phyloP scores from a whole-genome alignment of 176 grass and related monocot species.

The Zoysia japonica region DNA sequence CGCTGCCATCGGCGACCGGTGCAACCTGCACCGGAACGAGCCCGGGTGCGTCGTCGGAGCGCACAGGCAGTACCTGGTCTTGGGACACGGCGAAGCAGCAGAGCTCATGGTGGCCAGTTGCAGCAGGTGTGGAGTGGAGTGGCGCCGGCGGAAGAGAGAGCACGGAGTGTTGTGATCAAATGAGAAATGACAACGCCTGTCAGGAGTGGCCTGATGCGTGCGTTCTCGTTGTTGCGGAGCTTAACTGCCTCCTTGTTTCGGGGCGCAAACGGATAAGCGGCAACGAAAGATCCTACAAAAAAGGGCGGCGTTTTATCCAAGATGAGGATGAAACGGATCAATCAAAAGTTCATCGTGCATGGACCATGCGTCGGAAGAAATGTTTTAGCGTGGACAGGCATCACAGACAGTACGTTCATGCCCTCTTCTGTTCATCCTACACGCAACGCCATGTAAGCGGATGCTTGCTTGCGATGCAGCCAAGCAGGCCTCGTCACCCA shows the following conservation, averaged over 20 bases:
- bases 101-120: slow-evolving; percentile 2
- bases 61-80: slow-evolving; percentile 61
- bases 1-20: slow-evolving; percentile 24
- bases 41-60: slow-evolving; percentile 72
- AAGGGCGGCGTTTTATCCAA: slow-evolving; percentile 4
- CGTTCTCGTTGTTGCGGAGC: not conserved
- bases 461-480: too few relatives aligned
- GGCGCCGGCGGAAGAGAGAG: too few relatives aligned
- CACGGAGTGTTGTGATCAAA: too few relatives aligned
- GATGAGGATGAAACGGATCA: not conserved
- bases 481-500: too few relatives aligned
- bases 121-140: not conserved
- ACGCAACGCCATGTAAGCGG: not conserved
- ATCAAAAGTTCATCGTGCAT: not conserved
- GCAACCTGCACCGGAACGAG: slow-evolving; percentile 71
- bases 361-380: not conserved
- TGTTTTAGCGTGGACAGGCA: not conserved
- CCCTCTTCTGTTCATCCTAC: too few relatives aligned
- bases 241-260: slow-evolving; percentile 31
- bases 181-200: too few relatives aligned
- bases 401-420: not conserved
- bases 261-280: not conserved
- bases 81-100: slow-evolving; percentile 29
- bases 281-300: slow-evolving; percentile 38
- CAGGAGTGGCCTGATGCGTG: not conserved